Base-by-base conservation (phyloP, 23 red algal species). In the Cyanidioschyzon merolae region DNA sequence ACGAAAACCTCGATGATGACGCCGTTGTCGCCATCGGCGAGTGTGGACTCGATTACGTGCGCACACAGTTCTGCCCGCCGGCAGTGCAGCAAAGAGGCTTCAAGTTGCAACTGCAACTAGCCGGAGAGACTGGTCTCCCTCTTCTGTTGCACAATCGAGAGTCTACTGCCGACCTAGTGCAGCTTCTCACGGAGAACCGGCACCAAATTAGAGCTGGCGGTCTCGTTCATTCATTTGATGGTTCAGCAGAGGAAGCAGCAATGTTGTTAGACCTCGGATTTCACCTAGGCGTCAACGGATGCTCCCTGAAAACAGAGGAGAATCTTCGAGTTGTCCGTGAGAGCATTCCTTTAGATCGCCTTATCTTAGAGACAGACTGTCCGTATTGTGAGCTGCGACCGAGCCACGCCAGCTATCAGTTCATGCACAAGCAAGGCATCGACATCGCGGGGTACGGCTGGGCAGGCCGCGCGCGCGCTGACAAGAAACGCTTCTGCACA, bases 141-240 rank as follows among this genome's bases (percentile, higher is more conserved):
- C 81, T 98, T 50, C 87, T 91, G 29, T 71, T 98, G n/a, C 94
- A 98, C 74, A 84, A 91, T 76, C 75, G 94, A n/a, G 89, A 91
- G 39, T 83, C 88, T 0, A 75, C 59, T 0, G 89, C 82, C 0
- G 94, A 91, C 40, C 89, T 98, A 57, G 25, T 85, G 17, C 34
- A 59, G 35, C 38, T 91, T 39, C 36, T 92, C 29, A 30, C 37
- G 37, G 76, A 83, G 17, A 54, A 89, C 74, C 85, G 85, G 15
- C n/a, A 32, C 34, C 57, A 68, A 32, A 88, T 98, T 68, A 15
- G 37, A 26, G 75, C 80, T 0, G 88, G 86, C 2, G 78, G 78
- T 41, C 88, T 98, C 50, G 88, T 98, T 31, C 94, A 98, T 76
- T 92, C 88, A 18, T 98, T 91, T 83, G 90, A 88, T 2, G 94